Evolutionary conservation across 1,284 basidiomycete species (phyloP), one percentile per base, ranked within the genome.

Genomic region (Melampsora occidentalis): DNA sequence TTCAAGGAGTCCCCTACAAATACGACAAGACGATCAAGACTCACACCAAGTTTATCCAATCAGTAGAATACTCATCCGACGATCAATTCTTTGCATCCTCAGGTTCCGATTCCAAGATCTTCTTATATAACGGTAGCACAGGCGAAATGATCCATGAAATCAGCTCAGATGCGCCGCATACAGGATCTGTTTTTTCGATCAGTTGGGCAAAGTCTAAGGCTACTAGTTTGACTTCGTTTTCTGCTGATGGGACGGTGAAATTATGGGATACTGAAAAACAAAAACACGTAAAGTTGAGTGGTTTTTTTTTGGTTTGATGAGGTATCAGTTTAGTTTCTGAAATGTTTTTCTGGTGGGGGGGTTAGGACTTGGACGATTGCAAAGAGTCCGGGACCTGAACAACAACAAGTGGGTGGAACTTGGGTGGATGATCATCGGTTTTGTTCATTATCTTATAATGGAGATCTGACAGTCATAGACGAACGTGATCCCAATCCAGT

Each of bases 1-100:
- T 83, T 68, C 79, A 82, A 86, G 93, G 91, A 16, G 89, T 89
- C 0, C 94, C 94, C 0, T 97, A 90, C 87, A 96, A 95, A 83
- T 95, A 90, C 80, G 89, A 78, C 31, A 70, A 78, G 90, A 89
- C 89, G n/a, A 91, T 95, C 83, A 90, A 89, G 81, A 91, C 90
- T 0, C 97, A 99, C 83, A 91, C 90, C 2, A 92, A 92, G 82
- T 99, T 97, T 82, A 93, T 99, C 5, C 94, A 97, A 83, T 93
- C 97, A 77, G 89, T 98, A 28, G 88, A 89, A 73, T 97, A 90
- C 82, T 87, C 93, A 0, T 89, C 90, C 0, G 89, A 89, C 46
- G 94, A 94, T 3, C 88, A 90, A 65, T 85, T 89, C 31, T 97
- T 98, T 82, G 91, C 89, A 18, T 94, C 93, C 64, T 94, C 93